Conservation (phyloP, 352 stramenopile species). For the Phytopythium chamaehyphon region DNA sequence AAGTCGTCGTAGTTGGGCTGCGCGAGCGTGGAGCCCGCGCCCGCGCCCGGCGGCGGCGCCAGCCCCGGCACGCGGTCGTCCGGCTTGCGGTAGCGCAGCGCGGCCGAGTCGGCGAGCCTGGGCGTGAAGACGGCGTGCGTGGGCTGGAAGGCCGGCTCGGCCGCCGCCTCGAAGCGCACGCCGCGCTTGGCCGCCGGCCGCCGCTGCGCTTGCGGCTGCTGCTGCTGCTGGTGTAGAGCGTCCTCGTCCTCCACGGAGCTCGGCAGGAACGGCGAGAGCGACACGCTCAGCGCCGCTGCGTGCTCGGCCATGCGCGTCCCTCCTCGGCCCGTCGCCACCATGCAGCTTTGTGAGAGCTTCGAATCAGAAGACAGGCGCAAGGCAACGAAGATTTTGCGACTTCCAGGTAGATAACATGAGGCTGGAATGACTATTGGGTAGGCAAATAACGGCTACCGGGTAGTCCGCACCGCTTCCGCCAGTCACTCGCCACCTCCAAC, state of each 20-base stretch:
- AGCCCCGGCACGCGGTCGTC: slow-evolving; percentile 70
- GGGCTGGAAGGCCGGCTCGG: slow-evolving; percentile 50
- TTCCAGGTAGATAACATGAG: not conserved
- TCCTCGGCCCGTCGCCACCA: slow-evolving; percentile 35
- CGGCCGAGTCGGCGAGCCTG: slow-evolving; percentile 54
- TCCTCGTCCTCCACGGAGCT: slow-evolving; percentile 53
- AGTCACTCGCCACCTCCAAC: too few relatives aligned
- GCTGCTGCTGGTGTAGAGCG: slow-evolving; percentile 1
- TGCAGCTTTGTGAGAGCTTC: not conserved
- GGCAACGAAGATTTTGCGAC: slow-evolving; percentile 1
- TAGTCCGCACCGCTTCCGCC: slow-evolving; percentile 7
- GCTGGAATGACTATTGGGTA: not conserved
- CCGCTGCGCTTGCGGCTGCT: not conserved
- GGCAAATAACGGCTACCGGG: slow-evolving; percentile 10
- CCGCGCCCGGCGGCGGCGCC: slow-evolving; percentile 39
- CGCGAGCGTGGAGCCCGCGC: slow-evolving; percentile 73
- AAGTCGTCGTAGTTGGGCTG: slow-evolving; percentile 92
- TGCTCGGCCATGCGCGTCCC: slow-evolving; percentile 28
- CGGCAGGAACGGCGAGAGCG: slow-evolving; percentile 69
- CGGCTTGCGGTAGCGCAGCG: slow-evolving; percentile 76
- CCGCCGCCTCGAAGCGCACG: slow-evolving; percentile 52
- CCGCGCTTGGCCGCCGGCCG: slow-evolving; percentile 31
- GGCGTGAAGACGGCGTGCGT: slow-evolving; percentile 86
- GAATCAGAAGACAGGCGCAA: slow-evolving; percentile 1
- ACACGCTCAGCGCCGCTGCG: slow-evolving; percentile 56